Conservation (phyloP, 768 basidiomycete species). For the Phylloporus scabripes region DNA sequence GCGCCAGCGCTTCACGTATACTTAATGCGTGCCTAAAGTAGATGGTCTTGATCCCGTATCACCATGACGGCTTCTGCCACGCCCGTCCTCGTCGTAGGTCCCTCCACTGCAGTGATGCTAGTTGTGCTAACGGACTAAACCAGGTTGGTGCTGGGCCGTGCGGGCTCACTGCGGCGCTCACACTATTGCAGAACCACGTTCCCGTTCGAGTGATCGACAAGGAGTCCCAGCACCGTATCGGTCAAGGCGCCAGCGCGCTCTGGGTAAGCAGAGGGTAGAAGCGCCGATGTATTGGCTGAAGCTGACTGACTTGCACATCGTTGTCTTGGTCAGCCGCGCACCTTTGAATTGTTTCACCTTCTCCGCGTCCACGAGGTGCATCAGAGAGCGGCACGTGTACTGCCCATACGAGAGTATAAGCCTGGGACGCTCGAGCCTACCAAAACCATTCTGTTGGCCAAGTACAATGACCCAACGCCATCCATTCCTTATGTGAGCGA, state of each 20-base stretch:
- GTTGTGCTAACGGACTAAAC: too few species aligned
- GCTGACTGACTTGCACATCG: not conserved
- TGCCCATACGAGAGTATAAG: conserved; percentile 33
- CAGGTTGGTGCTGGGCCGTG: conserved; percentile 29
- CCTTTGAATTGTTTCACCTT: conserved; percentile 40
- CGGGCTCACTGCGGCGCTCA: conserved; percentile 30
- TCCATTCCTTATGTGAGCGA: conserved; percentile 25
- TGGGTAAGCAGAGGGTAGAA: conserved; percentile 27
- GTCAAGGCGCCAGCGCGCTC: conserved; percentile 36
- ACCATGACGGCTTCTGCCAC: conserved; percentile 10
- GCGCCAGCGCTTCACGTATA: too few species aligned
- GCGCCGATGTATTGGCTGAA: too few species aligned
- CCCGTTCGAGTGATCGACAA: conserved; percentile 51
- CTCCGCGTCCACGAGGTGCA: conserved; percentile 37
- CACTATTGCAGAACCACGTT: conserved; percentile 38
- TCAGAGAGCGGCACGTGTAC: conserved; percentile 23
- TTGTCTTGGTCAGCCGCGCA: conserved; percentile 22
- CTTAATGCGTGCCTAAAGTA: too few species aligned
- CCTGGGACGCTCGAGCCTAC: conserved; percentile 15
- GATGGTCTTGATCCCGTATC: not conserved
- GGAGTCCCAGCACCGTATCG: conserved; percentile 30
- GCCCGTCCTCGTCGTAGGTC: conserved; percentile 20
- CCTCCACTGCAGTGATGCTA: not conserved
- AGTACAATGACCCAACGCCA: conserved; percentile 18
- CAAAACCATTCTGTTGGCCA: conserved; percentile 4